These are phyloP conservation scores for Penicillium sp. DNA, from an alignment of 2,329 filamentous ascomycete genomes.

Conservation along the genomic window DNA sequence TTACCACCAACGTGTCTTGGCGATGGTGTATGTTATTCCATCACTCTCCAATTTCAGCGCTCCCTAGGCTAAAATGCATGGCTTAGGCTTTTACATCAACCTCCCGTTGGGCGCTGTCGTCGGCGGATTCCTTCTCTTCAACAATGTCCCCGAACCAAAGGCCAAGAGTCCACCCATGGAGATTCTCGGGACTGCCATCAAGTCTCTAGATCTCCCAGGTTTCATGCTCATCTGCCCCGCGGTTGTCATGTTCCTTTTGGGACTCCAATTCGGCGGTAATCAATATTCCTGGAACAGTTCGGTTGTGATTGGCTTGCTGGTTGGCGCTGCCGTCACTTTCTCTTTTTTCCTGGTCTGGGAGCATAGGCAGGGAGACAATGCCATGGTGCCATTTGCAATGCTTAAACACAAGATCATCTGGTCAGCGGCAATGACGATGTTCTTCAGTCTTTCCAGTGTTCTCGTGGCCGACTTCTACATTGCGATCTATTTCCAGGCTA, in stretches of 20 bases:
- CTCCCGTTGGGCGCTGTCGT: conserved; percentile 34
- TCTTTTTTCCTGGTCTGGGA: conserved; percentile 34
- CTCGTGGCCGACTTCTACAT: conserved; percentile 33
- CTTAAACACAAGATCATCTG: conserved; percentile 33
- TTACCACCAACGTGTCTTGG: conserved; percentile 36
- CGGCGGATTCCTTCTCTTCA: conserved; percentile 24
- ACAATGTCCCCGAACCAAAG: conserved; percentile 28
- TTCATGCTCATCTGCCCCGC: conserved; percentile 36
- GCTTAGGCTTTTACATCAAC: conserved; percentile 38
- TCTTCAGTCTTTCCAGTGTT: conserved; percentile 26
- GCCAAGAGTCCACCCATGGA: conserved; percentile 16
- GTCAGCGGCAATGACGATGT: conserved; percentile 23
- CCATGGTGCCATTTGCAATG: conserved; percentile 39
- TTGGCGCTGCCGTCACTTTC: conserved; percentile 26
- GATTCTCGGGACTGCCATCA: conserved; percentile 21
- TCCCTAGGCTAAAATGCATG: neutral
- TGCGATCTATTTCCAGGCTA: conserved; percentile 44
- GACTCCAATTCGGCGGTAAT: conserved; percentile 37
- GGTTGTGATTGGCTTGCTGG: conserved; percentile 36
- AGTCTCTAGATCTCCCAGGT: conserved; percentile 31
- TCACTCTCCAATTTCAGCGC: neutral
- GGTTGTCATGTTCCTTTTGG: conserved; percentile 37
- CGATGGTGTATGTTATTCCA: conserved; percentile 29
- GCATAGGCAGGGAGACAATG: conserved; percentile 31
- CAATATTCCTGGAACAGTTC: conserved; percentile 25